Conservation (phyloP, 2,329 filamentous ascomycete genomes). For the Colletotrichum limetticola region DNA sequence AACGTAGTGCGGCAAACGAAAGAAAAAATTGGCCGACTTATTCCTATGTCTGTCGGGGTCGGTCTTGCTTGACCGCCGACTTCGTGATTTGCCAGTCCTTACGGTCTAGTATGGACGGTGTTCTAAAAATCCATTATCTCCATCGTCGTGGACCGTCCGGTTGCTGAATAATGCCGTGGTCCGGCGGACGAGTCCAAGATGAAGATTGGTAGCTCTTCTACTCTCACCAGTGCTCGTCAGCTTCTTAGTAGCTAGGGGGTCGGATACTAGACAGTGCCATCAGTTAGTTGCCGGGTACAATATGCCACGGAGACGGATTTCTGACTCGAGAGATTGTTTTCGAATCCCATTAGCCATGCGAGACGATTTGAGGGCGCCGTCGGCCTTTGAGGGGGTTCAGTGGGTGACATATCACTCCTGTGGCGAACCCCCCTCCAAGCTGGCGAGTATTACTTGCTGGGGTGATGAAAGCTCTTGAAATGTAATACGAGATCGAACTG, state of each 20-base stretch:
- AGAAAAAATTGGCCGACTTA: neutral
- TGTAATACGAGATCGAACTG: neutral
- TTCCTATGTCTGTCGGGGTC: neutral
- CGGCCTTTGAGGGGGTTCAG: neutral
- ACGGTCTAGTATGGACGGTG: neutral
- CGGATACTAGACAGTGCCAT: neutral
- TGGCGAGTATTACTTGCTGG: neutral
- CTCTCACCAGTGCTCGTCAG: neutral
- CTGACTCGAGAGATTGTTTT: neutral
- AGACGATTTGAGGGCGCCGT: neutral
- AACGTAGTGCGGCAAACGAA: neutral
- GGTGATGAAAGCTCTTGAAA: neutral
- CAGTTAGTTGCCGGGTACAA: neutral
- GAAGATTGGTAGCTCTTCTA: neutral
- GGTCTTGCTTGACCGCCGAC: slow-evolving; percentile 1
- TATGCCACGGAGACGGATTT: neutral
- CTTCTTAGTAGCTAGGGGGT: too few species aligned
- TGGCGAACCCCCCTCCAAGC: neutral
- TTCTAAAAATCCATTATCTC: neutral
- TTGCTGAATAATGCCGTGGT: neutral
- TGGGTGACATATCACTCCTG: neutral
- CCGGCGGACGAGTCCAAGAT: neutral
- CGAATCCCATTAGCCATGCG: neutral
- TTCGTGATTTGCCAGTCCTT: neutral
- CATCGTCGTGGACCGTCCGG: neutral